These are phyloP conservation scores for Leccinum ochraceum DNA, from an alignment of 768 basidiomycete species.

Conservation along the genomic window DNA sequence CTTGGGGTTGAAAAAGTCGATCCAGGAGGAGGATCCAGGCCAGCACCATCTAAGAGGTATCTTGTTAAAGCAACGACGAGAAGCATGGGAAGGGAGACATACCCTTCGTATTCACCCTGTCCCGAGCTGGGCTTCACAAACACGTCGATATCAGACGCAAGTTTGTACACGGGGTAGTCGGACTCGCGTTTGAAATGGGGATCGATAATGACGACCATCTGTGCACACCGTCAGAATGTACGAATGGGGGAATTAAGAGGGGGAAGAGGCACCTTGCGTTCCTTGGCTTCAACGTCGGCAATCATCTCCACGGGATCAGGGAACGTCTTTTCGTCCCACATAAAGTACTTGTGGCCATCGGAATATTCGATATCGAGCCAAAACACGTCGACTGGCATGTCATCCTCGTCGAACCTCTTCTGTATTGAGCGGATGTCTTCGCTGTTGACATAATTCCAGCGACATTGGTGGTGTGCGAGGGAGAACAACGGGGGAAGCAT, in stretches of 20 bases:
- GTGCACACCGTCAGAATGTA: conserved; percentile 1
- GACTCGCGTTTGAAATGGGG: conserved; percentile 89
- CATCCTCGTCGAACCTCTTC: conserved; percentile 86
- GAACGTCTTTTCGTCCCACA: conserved; percentile 93
- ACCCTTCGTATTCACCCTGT: conserved; percentile 85
- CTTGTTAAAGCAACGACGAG: neutral
- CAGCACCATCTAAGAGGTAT: conserved; percentile 75
- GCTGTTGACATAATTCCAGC: conserved; percentile 96
- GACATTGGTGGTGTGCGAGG: conserved; percentile 94
- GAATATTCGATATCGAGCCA: conserved; percentile 98
- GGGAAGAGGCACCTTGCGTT: conserved; percentile 65
- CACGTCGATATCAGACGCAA: conserved; percentile 78
- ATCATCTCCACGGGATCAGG: conserved; percentile 95
- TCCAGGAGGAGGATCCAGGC: conserved; percentile 95
- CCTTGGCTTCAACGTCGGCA: conserved; percentile 80
- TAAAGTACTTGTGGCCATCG: conserved; percentile 93
- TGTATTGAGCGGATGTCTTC: conserved; percentile 87
- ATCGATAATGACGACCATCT: conserved; percentile 99
- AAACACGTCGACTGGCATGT: conserved; percentile 94
- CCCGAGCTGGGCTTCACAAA: conserved; percentile 83
- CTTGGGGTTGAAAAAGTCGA: conserved; percentile 93
- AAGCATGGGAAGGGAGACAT: neutral
- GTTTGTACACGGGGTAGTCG: conserved; percentile 80
- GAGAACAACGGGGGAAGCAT: conserved; percentile 91
- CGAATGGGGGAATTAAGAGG: neutral